These are phyloP conservation scores for sorghum (Sorghum bicolor) DNA, from an alignment of 176 grass and related monocot species.

Conservation along the genomic window Sorghum_bicolor_NCBIv3 NC_012875.2:53546501-53547000, in stretches of 20 bases:
- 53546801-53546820: neutral
- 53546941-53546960: neutral
- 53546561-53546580: constrained; percentile 32
- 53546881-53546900: neutral
- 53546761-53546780: constrained; percentile 20
- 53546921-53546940: neutral
- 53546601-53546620: constrained; percentile 32
- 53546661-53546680: constrained; percentile 28
- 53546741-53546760: constrained; percentile 20
- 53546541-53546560: constrained; percentile 21
- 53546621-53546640: constrained; percentile 29
- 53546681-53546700: constrained; percentile 16
- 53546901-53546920: neutral
- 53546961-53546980: neutral
- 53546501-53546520: constrained; percentile 10
- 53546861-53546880: neutral
- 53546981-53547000: neutral
- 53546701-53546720: neutral
- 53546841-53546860: neutral
- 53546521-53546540: neutral
- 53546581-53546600: constrained; percentile 40
- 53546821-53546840: neutral
- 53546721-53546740: constrained; percentile 13
- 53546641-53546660: constrained; percentile 5
- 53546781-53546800: neutral